Percentiles rank a stretch among this genome's conserved stretches.
Conservation (phyloP, 192 early-diverging fungal species). For the Backusella parvicylindrica region DNA sequence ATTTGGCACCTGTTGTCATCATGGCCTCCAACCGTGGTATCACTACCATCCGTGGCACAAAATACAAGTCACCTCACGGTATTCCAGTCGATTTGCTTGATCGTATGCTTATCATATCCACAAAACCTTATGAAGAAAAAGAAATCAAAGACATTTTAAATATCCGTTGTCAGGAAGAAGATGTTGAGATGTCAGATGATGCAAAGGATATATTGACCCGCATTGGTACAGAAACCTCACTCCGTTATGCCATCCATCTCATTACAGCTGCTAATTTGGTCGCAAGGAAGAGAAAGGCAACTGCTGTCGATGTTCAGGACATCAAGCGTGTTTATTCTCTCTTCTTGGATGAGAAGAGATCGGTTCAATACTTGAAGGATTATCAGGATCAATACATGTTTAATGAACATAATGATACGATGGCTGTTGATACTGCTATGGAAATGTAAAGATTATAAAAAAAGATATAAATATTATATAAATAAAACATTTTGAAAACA, state of each 20-base stretch:
- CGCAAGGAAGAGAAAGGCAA: slow-evolving; percentile 85
- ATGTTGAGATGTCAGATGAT: slow-evolving; percentile 87
- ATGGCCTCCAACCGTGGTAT: slow-evolving; percentile 99
- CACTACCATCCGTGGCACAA: slow-evolving; percentile 92
- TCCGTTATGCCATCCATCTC: slow-evolving; percentile 94
- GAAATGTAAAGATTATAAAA: slow-evolving; percentile 35
- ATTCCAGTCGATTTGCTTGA: slow-evolving; percentile 96
- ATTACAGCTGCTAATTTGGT: slow-evolving; percentile 94
- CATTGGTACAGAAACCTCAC: slow-evolving; percentile 89
- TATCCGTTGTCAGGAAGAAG: slow-evolving; percentile 89
- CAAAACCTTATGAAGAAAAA: slow-evolving; percentile 77
- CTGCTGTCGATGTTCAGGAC: slow-evolving; percentile 90
- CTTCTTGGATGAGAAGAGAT: slow-evolving; percentile 95
- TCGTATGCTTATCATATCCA: slow-evolving; percentile 93
- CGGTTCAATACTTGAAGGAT: slow-evolving; percentile 92
- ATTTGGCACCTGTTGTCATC: slow-evolving; percentile 95
- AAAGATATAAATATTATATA: neutral
- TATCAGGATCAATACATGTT: slow-evolving; percentile 95
- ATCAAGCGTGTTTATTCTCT: slow-evolving; percentile 92
- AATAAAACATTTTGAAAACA: neutral
- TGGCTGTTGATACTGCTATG: slow-evolving; percentile 34
- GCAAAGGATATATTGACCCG: slow-evolving; percentile 82
- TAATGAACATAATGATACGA: slow-evolving; percentile 50
- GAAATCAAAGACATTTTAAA: slow-evolving; percentile 87
- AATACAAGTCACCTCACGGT: slow-evolving; percentile 95